phyloP scores from a whole-genome alignment of 148 eudicot species.

The Camellia lanceoleosa region DNA sequence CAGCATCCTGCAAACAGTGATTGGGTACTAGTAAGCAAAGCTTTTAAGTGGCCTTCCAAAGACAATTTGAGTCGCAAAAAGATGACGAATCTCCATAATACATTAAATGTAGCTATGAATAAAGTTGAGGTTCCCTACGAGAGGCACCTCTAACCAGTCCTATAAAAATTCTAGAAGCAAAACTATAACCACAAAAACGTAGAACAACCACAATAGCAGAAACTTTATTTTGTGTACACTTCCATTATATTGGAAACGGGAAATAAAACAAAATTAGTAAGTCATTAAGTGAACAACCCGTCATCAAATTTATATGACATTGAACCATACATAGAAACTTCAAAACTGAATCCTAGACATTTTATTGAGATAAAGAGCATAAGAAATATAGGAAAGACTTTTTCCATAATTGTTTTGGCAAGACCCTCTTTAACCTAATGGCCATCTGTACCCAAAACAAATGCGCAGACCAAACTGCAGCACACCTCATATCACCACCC shows the following conservation, averaged over 20 bases:
- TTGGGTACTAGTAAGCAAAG: neutral
- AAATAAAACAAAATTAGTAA: neutral
- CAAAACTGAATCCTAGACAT: neutral
- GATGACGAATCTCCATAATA: neutral
- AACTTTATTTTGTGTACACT: neutral
- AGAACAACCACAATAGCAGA: neutral
- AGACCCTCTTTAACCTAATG: no score
- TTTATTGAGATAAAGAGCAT: no score
- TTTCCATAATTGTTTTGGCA: no score
- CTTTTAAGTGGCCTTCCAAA: neutral
- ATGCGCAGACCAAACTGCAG: no score
- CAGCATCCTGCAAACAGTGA: slow-evolving; percentile 56
- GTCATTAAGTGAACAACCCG: neutral
- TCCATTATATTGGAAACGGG: neutral
- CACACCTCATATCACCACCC: no score
- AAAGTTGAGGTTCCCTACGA: neutral
- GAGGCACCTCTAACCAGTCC: no score
- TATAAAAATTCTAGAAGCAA: neutral
- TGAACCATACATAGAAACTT: neutral
- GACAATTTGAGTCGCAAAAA: neutral
- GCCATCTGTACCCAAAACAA: no score
- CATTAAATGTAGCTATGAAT: neutral
- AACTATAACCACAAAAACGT: neutral
- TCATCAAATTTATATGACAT: neutral
- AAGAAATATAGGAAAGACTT: no score